phyloP scores from a whole-genome alignment of 768 basidiomycete species.

The Tricholoma terreum region DNA sequence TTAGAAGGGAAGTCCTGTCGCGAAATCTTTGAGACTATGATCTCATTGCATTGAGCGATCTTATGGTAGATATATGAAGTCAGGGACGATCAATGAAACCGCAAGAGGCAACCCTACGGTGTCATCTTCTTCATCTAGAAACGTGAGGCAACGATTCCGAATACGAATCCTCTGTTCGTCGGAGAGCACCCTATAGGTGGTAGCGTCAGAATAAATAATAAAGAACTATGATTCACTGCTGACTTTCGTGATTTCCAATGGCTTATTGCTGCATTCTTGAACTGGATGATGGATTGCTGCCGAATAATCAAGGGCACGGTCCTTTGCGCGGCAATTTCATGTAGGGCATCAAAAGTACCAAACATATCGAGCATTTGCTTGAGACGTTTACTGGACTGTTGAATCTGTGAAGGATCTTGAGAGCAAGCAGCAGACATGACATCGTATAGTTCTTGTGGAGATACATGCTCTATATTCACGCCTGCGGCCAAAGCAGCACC shows the following conservation, averaged over 20 bases:
- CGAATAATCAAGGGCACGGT: constrained; percentile 64
- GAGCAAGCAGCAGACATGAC: constrained; percentile 69
- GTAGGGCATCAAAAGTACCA: constrained; percentile 69
- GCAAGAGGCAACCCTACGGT: constrained; percentile 44
- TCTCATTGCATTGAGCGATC: constrained; percentile 78
- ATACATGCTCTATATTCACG: constrained; percentile 41
- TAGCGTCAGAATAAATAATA: constrained; percentile 7
- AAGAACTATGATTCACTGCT: constrained; percentile 14
- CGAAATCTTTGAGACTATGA: constrained; percentile 74
- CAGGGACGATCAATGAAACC: constrained; percentile 4
- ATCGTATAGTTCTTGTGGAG: constrained; percentile 62
- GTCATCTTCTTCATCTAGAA: constrained; percentile 77
- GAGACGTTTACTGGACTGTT: constrained; percentile 53
- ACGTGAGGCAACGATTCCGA: constrained; percentile 57
- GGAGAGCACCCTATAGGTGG: constrained; percentile 52
- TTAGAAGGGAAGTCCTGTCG: constrained; percentile 70
- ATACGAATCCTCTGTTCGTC: constrained; percentile 68
- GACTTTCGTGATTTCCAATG: constrained; percentile 83
- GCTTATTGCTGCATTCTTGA: constrained; percentile 73
- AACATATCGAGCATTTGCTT: constrained; percentile 65
- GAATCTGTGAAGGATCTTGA: constrained; percentile 59
- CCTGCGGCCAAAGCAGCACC: constrained; percentile 28
- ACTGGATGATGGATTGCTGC: constrained; percentile 82
- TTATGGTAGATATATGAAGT: constrained; percentile 25
- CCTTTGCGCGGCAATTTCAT: constrained; percentile 66